These are phyloP conservation scores for Ustilago hordei DNA, from an alignment of 1,284 basidiomycete genomes.

Conservation along the genomic window DNA sequence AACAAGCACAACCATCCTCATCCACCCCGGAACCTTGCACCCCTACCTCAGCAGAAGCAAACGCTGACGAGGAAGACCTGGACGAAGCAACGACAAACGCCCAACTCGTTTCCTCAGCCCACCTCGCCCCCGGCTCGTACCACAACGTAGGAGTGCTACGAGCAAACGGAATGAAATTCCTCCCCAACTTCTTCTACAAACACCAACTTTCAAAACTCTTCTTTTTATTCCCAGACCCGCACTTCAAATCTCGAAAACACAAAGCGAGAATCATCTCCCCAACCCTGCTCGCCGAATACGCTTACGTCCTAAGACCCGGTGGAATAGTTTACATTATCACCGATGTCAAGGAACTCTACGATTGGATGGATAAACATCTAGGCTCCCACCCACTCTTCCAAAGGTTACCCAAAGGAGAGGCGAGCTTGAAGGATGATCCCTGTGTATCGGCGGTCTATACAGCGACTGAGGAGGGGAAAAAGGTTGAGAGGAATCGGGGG, in stretches of 20 bases:
- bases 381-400: constrained; percentile 88
- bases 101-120: constrained; percentile 25
- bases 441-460: constrained; percentile 64
- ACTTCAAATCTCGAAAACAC: constrained; percentile 98
- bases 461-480: constrained; percentile 89
- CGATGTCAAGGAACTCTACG: constrained; percentile 91
- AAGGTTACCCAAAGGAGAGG: constrained; percentile 78
- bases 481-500: constrained; percentile 91
- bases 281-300: constrained; percentile 90
- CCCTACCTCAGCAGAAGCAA: neutral
- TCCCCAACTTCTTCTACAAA: constrained; percentile 94
- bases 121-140: constrained; percentile 74
- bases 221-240: constrained; percentile 98
- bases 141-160: constrained; percentile 94
- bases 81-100: constrained; percentile 54
- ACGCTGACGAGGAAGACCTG: constrained; percentile 58
- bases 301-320: constrained; percentile 88
- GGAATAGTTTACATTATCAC: constrained; percentile 98
- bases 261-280: constrained; percentile 95
- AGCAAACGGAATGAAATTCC: constrained; percentile 98
- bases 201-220: constrained; percentile 85
- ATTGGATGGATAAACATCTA: constrained; percentile 94
- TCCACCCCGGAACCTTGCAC: neutral
- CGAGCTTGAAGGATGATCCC: constrained; percentile 72
- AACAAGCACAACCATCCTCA: constrained; percentile 10